Base-by-base conservation (phyloP, 441 rosid genomes). In the Corymbia calophylla region DNA sequence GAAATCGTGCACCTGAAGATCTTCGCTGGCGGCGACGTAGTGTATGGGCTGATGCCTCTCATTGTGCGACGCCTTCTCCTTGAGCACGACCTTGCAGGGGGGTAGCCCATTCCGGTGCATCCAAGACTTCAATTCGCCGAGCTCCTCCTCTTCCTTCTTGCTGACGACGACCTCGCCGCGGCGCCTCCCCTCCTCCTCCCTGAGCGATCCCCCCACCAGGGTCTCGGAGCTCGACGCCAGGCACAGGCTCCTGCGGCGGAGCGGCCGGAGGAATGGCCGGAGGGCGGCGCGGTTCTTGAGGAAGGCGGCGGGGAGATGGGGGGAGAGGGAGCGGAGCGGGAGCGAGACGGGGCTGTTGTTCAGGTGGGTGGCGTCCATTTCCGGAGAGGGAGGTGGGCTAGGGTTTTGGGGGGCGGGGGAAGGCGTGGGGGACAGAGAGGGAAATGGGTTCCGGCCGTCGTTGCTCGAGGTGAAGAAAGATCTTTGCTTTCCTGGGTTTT, bases 31-130 rank as follows among this genome's bases (percentile, higher is more conserved):
- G 86, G 99, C 99, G 87, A 97, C 92, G 88, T 97, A 97, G 93
- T 95, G 99, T 87, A 97, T 97, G 68, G 99, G 95, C 70, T 93
- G 90, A 90, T 87, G 97, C 56, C 94, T 95, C 89, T 93, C 93
- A 89, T 97, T 93, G 90, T 93, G 95, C 3, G 98, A 95, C 48
- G 97, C 95, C 92, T 93, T 94, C 88, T 97, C 99, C 89, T 94
- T 92, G 47, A 98, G 96, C 77, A 95, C 87, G 87, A 97, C 97
- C 90, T 96, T 97, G 90, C 99, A 97, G 89, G 97, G 97, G 91
- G 99, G 99, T 86, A 97, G 91, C 32, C 99, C 99, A 14, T 96
- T 97, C 91, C 94, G 93, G 90, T 96, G 98, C 99, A 98, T 95
- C 99, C 98, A 98, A 15, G 92, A 88, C 94, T 96, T 98, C 94